Base-by-base conservation (phyloP, 331 rosid species). In the Quercus tomentella region DNA sequence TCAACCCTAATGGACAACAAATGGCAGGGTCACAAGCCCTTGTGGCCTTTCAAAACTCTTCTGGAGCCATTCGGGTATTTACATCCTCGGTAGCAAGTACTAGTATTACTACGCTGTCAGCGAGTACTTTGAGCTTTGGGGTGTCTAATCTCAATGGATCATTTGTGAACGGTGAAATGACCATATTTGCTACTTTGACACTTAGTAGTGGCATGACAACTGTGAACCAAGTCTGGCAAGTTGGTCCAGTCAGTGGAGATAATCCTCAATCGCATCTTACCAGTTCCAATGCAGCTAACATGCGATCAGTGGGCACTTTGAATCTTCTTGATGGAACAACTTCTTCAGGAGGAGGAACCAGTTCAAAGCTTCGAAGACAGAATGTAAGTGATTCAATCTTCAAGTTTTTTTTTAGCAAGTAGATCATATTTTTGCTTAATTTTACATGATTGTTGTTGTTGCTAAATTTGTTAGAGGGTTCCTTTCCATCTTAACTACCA, bases 161-260 rank as follows among this genome's bases (percentile, higher is more conserved):
- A 67, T 75, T 79, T 76, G 22, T 0, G 67, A 84, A 28, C 73
- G 22, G 17, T 15, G 89, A 86, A 76, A 72, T 88, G 87, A 33
- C 62, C 5, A 81, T 88, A n/a, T 84, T 63, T 55, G 89, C 80
- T 1, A 86, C 82, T 3, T 75, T 88, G 85, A 0, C 49, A 10
- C 85, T 88, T 70, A 54, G 35, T 0, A 41, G 70, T 3, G 6
- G 0, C n/a, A 3, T 0, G 4, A 61, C 79, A 9, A 77, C 56
- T 16, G 76, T 88, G 10, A 81, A 77, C 43, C 89, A 86, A 57
- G 72, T 84, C 17, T 88, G 92, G 92, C 92, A 88, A 58, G 49
- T 60, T 17, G 92, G 89, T 66, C 79, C 82, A 3, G 3, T 86
- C 63, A 7, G 21, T 1, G 74, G 74, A 1, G 41, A 26, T 43